Percentiles rank a stretch among this genome's conserved stretches.
These are phyloP conservation scores for Xylaria scruposa DNA, from an alignment of 495 filamentous ascomycete genomes.

Conservation along the genomic window DNA sequence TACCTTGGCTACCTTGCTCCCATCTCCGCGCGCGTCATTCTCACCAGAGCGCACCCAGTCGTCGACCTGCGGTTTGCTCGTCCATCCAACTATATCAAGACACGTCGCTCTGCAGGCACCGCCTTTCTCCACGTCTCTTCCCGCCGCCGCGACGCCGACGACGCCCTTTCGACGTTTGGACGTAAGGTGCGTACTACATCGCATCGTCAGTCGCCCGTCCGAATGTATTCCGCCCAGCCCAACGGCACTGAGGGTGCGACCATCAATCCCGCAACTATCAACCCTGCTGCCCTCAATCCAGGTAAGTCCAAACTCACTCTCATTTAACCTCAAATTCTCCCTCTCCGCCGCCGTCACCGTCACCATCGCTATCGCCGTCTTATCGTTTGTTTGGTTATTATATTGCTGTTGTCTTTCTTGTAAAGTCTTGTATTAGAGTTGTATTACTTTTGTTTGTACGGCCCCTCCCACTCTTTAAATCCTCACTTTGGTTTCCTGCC, in stretches of 20 bases:
- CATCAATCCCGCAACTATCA: conserved; percentile 63
- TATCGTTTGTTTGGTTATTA: not conserved
- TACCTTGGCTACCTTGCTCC: conserved; percentile 34
- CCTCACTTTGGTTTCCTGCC: not conserved
- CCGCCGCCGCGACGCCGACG: conserved; percentile 36
- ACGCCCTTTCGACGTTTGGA: conserved; percentile 32
- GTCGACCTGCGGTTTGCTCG: conserved; percentile 35
- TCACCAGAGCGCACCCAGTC: conserved; percentile 35
- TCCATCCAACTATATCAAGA: conserved; percentile 64
- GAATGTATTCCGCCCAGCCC: conserved; percentile 63
- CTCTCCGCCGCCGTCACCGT: conserved; percentile 19
- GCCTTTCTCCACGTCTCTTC: conserved; percentile 44
- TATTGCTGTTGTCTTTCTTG: not conserved
- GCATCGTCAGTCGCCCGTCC: conserved; percentile 42
- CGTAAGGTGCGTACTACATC: conserved; percentile 40
- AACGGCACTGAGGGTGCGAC: conserved; percentile 63
- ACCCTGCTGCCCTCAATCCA: conserved; percentile 60
- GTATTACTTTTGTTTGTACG: not conserved
- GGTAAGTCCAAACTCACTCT: conserved; percentile 47
- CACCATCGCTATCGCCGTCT: conserved; percentile 29
- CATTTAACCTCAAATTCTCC: conserved; percentile 24
- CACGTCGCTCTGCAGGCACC: conserved; percentile 59
- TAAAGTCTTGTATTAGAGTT: not conserved
- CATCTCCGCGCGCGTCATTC: conserved; percentile 52
- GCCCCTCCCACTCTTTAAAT: not conserved